These are phyloP conservation scores for Sicyos baderoa DNA, from an alignment of 306 rosid species.

Conservation along the genomic window DNA sequence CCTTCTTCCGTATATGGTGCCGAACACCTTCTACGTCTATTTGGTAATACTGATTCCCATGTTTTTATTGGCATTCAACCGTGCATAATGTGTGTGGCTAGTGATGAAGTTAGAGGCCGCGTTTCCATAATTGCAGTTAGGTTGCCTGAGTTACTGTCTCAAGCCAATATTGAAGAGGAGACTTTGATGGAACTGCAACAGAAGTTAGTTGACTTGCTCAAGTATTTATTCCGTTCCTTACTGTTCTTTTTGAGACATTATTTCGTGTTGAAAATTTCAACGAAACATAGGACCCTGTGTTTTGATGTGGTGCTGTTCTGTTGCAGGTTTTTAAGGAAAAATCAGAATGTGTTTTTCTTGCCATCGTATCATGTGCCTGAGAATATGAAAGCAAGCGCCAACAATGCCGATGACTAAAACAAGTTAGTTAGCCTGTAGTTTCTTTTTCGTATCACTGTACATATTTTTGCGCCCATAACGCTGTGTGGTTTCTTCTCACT, in stretches of 20 bases:
- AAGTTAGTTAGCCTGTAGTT: not conserved
- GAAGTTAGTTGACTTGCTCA: conserved; percentile 61
- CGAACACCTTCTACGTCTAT: conserved; percentile 83
- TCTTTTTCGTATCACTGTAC: not conserved
- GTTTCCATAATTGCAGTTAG: conserved; percentile 49
- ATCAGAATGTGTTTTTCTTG: conserved; percentile 52
- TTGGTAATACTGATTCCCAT: conserved; percentile 42
- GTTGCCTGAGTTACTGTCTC: conserved; percentile 65
- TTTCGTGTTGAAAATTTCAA: conserved; percentile 7
- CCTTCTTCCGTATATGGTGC: conserved; percentile 84
- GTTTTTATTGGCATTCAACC: not conserved
- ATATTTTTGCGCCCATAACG: not conserved
- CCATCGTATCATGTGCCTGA: conserved; percentile 56
- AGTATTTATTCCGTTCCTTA: conserved; percentile 31
- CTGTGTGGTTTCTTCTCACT: not conserved
- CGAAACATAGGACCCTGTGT: not conserved
- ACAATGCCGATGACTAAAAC: conserved; percentile 33
- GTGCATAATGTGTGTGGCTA: not conserved
- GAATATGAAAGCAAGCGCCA: conserved; percentile 43
- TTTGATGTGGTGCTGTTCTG: not conserved
- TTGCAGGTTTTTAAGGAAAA: conserved; percentile 65
- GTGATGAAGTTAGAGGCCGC: not conserved
- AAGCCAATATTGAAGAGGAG: conserved; percentile 62
- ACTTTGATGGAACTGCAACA: conserved; percentile 47
- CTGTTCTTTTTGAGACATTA: conserved; percentile 1